These are phyloP conservation scores for Ogataea trehaloabstinens DNA, from an alignment of 805 yeast species.

Conservation along the genomic window DNA sequence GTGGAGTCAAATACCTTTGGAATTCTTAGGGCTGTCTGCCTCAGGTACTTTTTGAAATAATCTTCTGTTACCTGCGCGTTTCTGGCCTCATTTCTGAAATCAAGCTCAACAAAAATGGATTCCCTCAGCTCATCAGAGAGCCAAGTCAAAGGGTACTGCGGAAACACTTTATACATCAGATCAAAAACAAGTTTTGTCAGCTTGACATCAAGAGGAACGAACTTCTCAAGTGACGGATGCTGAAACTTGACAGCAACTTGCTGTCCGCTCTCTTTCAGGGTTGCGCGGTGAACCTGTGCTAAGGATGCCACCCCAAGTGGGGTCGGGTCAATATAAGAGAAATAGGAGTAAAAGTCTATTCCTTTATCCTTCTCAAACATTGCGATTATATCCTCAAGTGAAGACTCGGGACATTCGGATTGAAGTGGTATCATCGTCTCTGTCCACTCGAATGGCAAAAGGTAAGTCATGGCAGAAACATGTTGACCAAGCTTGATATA, in stretches of 20 bases:
- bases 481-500: slow-evolving; percentile 96
- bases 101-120: slow-evolving; percentile 87
- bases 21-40: slow-evolving; percentile 71
- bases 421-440: slow-evolving; percentile 90
- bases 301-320: slow-evolving; percentile 96
- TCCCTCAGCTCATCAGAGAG: slow-evolving; percentile 88
- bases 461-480: slow-evolving; percentile 84
- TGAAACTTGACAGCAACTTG: slow-evolving; percentile 93
- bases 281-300: slow-evolving; percentile 92
- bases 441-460: slow-evolving; percentile 94
- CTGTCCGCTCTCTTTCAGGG: slow-evolving; percentile 48
- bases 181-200: slow-evolving; percentile 75
- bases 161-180: slow-evolving; percentile 74
- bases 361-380: slow-evolving; percentile 75
- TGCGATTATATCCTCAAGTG: slow-evolving; percentile 61
- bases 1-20: slow-evolving; percentile 71
- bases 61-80: slow-evolving; percentile 72
- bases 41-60: slow-evolving; percentile 57
- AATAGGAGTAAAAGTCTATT: slow-evolving; percentile 54
- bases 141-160: slow-evolving; percentile 94
- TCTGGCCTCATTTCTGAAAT: slow-evolving; percentile 81
- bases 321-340: slow-evolving; percentile 58
- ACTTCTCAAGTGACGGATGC: slow-evolving; percentile 82
- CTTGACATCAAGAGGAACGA: slow-evolving; percentile 85
- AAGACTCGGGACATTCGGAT: slow-evolving; percentile 82